Evolutionary conservation across 1,284 basidiomycete species (phyloP).

Genomic region (Trametes pubescens): DNA sequence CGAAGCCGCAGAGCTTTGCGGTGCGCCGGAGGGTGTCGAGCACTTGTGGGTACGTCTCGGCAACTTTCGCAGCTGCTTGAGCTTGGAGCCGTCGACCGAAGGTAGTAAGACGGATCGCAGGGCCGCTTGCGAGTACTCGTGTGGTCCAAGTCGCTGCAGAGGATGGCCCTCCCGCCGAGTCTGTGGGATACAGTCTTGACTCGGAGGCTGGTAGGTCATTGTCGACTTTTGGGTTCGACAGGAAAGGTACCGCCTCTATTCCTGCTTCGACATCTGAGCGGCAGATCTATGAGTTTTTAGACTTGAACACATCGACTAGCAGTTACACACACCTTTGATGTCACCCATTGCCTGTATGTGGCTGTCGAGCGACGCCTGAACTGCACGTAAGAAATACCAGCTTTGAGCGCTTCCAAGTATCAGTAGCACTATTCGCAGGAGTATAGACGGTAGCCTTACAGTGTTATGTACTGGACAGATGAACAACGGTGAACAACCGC

Average conservation of each 20-base stretch:
- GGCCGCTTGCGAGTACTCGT: background rate
- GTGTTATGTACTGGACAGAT: too few species aligned
- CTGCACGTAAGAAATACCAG: too few species aligned
- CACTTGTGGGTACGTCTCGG: constrained; percentile 8
- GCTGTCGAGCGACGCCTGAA: too few species aligned
- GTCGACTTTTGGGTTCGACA: background rate
- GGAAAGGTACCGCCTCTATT: background rate
- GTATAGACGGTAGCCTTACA: too few species aligned
- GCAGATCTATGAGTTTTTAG: background rate
- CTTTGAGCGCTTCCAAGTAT: too few species aligned
- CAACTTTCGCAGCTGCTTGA: background rate
- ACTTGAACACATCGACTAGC: background rate
- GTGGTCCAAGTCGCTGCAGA: too few species aligned
- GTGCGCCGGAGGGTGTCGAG: constrained; percentile 4
- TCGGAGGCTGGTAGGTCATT: background rate
- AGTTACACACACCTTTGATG: background rate
- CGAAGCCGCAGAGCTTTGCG: constrained; percentile 12
- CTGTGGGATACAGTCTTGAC: background rate
- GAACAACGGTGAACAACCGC: too few species aligned
- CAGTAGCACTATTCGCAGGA: too few species aligned
- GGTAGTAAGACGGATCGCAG: background rate
- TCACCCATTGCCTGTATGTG: background rate
- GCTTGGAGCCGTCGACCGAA: background rate
- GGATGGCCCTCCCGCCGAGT: too few species aligned
- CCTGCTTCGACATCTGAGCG: background rate